Evolutionary conservation across 345 rosid species (phyloP).

Genomic region (Hibiscus trionum): DNA sequence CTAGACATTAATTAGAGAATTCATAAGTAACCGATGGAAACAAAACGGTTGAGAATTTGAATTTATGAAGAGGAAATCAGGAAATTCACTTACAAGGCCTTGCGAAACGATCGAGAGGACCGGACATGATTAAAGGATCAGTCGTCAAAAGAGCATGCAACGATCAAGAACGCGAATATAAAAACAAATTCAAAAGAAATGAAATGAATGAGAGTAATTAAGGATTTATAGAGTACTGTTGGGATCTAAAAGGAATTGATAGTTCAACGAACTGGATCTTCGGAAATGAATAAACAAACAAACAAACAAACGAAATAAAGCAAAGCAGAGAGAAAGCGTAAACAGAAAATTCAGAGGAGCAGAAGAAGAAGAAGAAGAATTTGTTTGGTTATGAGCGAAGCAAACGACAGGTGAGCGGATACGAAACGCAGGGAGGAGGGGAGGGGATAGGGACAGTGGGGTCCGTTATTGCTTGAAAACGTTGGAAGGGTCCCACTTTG

Average conservation of each 20-base stretch:
- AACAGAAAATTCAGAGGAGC: not conserved
- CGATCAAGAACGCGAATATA: not conserved
- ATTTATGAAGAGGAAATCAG: not conserved
- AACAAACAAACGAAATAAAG: not conserved
- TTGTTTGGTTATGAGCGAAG: not conserved
- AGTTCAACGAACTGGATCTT: not conserved
- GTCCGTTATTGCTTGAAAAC: not conserved
- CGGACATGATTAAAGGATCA: constrained; percentile 38
- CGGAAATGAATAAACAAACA: no score
- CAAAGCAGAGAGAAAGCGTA: not conserved
- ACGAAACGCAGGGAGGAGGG: not conserved
- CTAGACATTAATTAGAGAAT: not conserved
- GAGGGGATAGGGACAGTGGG: not conserved
- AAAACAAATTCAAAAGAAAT: not conserved
- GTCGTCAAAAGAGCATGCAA: not conserved
- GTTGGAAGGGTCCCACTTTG: constrained; percentile 8
- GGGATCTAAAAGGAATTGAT: not conserved
- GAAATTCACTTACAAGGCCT: constrained; percentile 55
- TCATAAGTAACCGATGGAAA: not conserved
- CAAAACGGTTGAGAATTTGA: no score
- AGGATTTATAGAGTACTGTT: not conserved
- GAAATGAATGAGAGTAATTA: no score
- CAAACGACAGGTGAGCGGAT: constrained; percentile 5
- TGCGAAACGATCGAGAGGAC: constrained; percentile 52
- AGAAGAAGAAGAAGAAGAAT: not conserved